These are phyloP conservation scores for Globisporangium carolinianum DNA, from an alignment of 352 stramenopile species.

Conservation along the genomic window DNA sequence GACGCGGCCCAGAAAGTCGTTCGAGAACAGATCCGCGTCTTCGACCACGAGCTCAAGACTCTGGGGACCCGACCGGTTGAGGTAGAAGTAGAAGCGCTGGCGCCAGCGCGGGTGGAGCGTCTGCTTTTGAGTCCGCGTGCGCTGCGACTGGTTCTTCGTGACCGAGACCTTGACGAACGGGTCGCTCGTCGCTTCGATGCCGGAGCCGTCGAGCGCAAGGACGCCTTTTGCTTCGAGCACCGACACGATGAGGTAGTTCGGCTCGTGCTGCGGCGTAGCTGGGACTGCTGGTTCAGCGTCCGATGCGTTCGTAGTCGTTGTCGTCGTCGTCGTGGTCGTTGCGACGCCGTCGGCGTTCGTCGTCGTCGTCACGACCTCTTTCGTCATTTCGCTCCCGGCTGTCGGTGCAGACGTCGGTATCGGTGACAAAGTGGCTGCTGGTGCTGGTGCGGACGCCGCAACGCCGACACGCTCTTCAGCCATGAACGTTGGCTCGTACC, in stretches of 20 bases:
- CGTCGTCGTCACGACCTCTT: constrained; percentile 10
- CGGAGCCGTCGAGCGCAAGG: constrained; percentile 45
- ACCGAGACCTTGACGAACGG: constrained; percentile 55
- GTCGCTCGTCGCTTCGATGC: constrained; percentile 53
- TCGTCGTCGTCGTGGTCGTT: constrained; percentile 10
- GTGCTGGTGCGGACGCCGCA: constrained; percentile 1
- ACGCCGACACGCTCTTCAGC: constrained; percentile 7
- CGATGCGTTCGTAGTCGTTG: constrained; percentile 5
- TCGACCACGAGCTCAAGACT: constrained; percentile 51
- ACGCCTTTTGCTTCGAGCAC: constrained; percentile 53
- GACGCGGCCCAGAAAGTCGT: constrained; percentile 67
- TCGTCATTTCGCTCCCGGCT: constrained; percentile 6
- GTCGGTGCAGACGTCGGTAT: not conserved
- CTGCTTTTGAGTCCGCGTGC: constrained; percentile 58
- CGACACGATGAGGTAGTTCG: constrained; percentile 65
- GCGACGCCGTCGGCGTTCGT: constrained; percentile 5
- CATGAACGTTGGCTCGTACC: constrained; percentile 38
- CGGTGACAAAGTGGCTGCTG: not conserved
- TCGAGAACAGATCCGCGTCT: constrained; percentile 60
- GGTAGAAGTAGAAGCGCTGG: constrained; percentile 64
- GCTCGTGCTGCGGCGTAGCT: constrained; percentile 4
- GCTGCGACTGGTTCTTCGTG: constrained; percentile 48
- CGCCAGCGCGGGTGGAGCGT: constrained; percentile 59
- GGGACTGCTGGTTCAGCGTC: not conserved
- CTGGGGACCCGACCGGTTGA: constrained; percentile 30